A percentile compares a stretch with the other conserved stretches of the same genome.
Conservation (phyloP, 1,284 basidiomycete genomes). For the Tylopilus sp. region DNA sequence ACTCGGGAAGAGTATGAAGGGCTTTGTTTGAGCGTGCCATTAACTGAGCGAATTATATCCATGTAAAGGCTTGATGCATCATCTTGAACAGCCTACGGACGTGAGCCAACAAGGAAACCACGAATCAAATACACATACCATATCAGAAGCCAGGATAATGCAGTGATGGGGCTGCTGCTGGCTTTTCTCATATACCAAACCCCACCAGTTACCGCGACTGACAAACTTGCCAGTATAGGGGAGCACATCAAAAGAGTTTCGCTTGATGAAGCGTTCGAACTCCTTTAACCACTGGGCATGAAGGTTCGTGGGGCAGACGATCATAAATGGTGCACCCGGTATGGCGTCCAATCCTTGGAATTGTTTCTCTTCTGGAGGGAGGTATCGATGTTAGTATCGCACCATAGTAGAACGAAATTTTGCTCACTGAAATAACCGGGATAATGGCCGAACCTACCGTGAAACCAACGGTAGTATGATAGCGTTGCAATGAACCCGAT, state of each 20-base stretch:
- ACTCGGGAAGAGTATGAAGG: no score
- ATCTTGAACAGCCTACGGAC: neutral
- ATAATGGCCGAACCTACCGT: neutral
- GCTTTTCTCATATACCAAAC: neutral
- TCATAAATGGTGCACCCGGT: neutral
- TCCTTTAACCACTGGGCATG: conserved; percentile 3
- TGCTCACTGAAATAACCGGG: neutral
- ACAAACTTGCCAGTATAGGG: neutral
- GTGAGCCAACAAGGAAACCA: no score
- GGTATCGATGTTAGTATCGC: no score
- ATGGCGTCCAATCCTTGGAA: no score
- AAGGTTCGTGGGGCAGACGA: conserved; percentile 1
- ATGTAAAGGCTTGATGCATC: neutral
- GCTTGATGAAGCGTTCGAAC: neutral
- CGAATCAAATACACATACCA: neutral
- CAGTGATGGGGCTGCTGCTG: neutral
- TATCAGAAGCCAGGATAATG: neutral
- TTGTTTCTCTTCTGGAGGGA: neutral
- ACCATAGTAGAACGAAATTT: no score
- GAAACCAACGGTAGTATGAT: neutral
- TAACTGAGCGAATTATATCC: neutral
- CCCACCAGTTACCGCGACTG: neutral
- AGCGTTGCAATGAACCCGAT: conserved; percentile 6
- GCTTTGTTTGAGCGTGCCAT: neutral
- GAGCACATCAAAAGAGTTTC: neutral